Base-by-base conservation (phyloP, 331 rosid genomes). In the Stylosanthes scabra region DNA sequence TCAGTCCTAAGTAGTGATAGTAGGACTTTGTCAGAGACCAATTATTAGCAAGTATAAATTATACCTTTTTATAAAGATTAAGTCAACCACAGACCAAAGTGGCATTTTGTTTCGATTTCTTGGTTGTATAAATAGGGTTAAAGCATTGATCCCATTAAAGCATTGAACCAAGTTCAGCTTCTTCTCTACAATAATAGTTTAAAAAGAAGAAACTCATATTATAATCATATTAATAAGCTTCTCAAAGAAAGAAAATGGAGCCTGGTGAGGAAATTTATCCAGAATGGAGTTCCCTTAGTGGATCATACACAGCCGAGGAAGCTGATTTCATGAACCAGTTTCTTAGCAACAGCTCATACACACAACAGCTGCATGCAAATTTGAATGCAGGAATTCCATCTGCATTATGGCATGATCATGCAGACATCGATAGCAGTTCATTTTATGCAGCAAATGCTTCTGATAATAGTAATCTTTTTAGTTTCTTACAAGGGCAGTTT, bases 231-330 rank as follows among this genome's bases (percentile, higher is more conserved):
- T 39, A 11, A 61, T 41, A 45, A 11, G 65, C 34, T 40, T 66
- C 55, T 65, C 45, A 4, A 50, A 15, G 5, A 54, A 47, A 47
- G 61, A 81, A 66, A 47, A 88, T 91, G 96, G 93, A 91, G 77
- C 70, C 59, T 34, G 29, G 8, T 51, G 92, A 84, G 72, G 70
- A 49, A 12, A 76, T 81, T 66, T 85, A 86, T 74, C 89, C 80
- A 83, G 86, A 91, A 74, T 91, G 96, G 96, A 80, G 83, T 77
- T 89, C 94, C 63, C 79, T 87, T 7, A 82, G 92, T 60, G 92
- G 88, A 65, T 62, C 75, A 2, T 78, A 70, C 85, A 85, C 82
- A 11, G 86, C 93, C 12, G 91, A 90, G 78, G 98, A 87, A 58
- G 83, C 88, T 40, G 90, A 82, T 64, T 91, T 93, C 67, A 78